A percentile compares a stretch with the other conserved stretches of the same genome.
These are phyloP conservation scores for Zygotorulaspora chibaensis DNA, from an alignment of 805 yeast genomes.

Conservation along the genomic window DNA sequence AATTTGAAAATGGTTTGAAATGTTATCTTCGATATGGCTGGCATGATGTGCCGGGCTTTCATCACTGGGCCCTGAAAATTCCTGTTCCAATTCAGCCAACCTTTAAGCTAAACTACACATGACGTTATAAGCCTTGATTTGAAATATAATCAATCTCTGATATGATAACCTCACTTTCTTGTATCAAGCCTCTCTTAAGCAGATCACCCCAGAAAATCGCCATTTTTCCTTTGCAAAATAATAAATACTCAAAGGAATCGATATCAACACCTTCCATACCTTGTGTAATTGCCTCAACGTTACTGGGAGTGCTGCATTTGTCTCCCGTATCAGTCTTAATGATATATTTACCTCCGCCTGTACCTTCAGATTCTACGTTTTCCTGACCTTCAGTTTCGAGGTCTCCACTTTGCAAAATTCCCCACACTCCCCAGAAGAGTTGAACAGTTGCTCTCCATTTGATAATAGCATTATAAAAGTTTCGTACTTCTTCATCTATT, in stretches of 20 bases:
- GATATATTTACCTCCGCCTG: slow-evolving; percentile 51
- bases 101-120: neutral
- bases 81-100: neutral
- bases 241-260: slow-evolving; percentile 74
- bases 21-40: no score
- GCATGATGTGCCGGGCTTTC: no score
- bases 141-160: slow-evolving; percentile 4
- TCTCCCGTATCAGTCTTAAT: slow-evolving; percentile 23
- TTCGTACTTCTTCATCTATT: slow-evolving; percentile 44
- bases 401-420: slow-evolving; percentile 69
- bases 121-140: slow-evolving; percentile 2
- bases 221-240: slow-evolving; percentile 71
- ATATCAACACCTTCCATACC: slow-evolving; percentile 28
- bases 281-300: slow-evolving; percentile 21
- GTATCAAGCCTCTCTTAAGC: slow-evolving; percentile 51
- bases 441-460: slow-evolving; percentile 81
- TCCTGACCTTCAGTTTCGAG: slow-evolving; percentile 16
- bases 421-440: slow-evolving; percentile 88
- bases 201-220: slow-evolving; percentile 72
- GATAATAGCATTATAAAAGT: slow-evolving; percentile 58
- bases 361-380: slow-evolving; percentile 44
- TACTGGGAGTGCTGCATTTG: slow-evolving; percentile 24
- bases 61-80: neutral
- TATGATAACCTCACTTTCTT: slow-evolving; percentile 21
- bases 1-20: neutral